These are phyloP conservation scores for Chloromonas sp. DNA, from an alignment of 163 green algal genomes.

Conservation along the genomic window DNA sequence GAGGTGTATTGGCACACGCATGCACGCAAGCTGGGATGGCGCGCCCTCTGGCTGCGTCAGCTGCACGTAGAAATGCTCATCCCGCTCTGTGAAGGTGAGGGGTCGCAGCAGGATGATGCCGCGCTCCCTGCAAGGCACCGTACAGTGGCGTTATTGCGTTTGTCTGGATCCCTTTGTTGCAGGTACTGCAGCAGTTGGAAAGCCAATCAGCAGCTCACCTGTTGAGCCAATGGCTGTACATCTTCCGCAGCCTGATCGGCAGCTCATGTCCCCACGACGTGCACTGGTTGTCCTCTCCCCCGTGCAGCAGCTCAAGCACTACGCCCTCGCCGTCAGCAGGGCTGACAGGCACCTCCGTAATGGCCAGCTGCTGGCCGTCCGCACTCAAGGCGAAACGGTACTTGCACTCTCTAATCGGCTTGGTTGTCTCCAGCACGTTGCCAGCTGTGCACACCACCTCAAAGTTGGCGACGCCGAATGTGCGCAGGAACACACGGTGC, in stretches of 20 bases:
- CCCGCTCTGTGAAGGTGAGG: conserved; percentile 24
- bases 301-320: conserved; percentile 32
- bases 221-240: conserved; percentile 56
- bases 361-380: too few species aligned
- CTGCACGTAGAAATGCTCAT: conserved; percentile 25
- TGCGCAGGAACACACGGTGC: too few species aligned
- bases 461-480: too few species aligned
- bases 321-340: too few species aligned
- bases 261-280: conserved; percentile 37
- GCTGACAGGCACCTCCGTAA: too few species aligned
- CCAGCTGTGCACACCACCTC: too few species aligned
- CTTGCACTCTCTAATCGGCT: too few species aligned
- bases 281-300: conserved; percentile 14
- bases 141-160: background rate
- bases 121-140: conserved; percentile 13
- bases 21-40: background rate
- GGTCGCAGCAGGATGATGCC: conserved; percentile 36
- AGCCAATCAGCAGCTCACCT: conserved; percentile 20
- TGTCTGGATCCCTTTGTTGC: too few species aligned
- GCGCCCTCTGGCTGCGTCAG: background rate
- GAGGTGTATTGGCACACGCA: background rate
- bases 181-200: too few species aligned
- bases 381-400: too few species aligned
- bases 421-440: too few species aligned
- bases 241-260: conserved; percentile 30